Base-by-base conservation (phyloP, 2,329 filamentous ascomycete genomes). In the Ophiocordyceps sinensis region DNA sequence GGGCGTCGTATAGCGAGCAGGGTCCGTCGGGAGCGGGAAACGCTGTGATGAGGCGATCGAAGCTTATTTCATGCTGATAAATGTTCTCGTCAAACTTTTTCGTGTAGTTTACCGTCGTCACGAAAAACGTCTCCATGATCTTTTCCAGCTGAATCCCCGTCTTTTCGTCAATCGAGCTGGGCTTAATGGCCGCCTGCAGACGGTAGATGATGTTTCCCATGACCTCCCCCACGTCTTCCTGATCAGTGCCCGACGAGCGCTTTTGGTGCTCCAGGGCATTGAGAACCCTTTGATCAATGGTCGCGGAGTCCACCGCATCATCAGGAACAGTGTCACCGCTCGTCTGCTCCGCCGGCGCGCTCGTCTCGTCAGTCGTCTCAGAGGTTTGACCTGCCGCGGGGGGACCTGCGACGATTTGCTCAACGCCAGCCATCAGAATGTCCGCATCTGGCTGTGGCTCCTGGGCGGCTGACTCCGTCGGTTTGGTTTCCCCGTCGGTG, bases 201-300 rank as follows among this genome's bases (percentile, higher is more conserved):
- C 91, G 82, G 54, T 89, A 87, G 44, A 95, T 76, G 23, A 94
- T 84, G 52, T 89, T 91, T 44, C 86, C 86, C 65, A 95, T 88
- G 37, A 95, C 89, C 60, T 98, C 91, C 12, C 87, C 87, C 5
- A 95, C 89, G 61, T 98, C 91, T 62, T 98, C 88, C 55, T 98
- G 91, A 29, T 85, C 68, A 0, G 71, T 75, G 3, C 71, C 71
- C 10, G 67, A 67, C 28, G 61, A 63, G 52, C 65, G 47, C 41
- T 64, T 64, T 53, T 63, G 65, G 51, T 62, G 64, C 50, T 66
- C 68, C 23, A 66, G 62, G 5, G 61, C 68, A 42, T 53, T 63
- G 37, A 58, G 59, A 10, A 73, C 65, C 41, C 65, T 65, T 38
- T 68, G 55, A 19, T 73, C 67, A 12, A 73, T 50, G 4, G 62